Percentiles rank a stretch among this genome's conserved stretches.
These are phyloP conservation scores for Aspergillus ellipticus DNA, from an alignment of 495 filamentous ascomycete genomes.

Conservation along the genomic window DNA sequence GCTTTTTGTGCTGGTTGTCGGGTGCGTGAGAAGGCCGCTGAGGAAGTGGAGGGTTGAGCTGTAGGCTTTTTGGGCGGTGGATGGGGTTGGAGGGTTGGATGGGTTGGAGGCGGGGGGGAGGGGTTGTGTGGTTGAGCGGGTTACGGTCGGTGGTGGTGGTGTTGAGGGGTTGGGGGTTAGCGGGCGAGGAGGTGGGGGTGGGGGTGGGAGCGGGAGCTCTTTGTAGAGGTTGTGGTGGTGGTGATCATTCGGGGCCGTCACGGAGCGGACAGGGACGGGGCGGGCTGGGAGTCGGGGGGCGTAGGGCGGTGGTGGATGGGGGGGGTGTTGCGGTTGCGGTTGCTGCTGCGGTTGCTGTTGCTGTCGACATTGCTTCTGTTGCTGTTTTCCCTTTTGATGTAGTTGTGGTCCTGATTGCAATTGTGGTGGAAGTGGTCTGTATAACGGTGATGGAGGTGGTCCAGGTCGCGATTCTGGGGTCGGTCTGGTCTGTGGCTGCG, in stretches of 20 bases:
- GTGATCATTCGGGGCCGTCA: neutral
- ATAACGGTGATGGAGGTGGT: too few relatives aligned
- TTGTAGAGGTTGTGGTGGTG: neutral
- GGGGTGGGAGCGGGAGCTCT: too few relatives aligned
- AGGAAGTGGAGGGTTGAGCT: conserved; percentile 60
- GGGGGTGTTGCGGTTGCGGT: too few relatives aligned
- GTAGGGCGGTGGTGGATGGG: neutral
- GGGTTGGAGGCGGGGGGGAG: neutral
- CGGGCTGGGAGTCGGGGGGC: neutral
- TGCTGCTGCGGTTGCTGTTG: neutral
- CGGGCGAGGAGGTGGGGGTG: neutral
- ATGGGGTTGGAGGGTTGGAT: neutral
- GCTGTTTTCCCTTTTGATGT: too few relatives aligned
- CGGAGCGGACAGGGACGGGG: neutral
- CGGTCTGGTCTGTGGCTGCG: neutral
- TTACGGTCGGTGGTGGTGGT: too few relatives aligned
- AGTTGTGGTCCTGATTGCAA: too few relatives aligned
- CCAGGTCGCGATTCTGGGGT: neutral
- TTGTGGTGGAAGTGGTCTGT: too few relatives aligned
- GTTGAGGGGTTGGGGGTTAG: neutral
- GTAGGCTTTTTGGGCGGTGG: conserved; percentile 37
- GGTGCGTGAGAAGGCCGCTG: conserved; percentile 58
- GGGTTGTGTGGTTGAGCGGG: neutral
- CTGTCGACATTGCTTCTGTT: too few relatives aligned
- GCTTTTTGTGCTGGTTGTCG: conserved; percentile 61